Conservation (phyloP, 1,284 basidiomycete genomes). For the Sanghuangporus sanghuang region DNA sequence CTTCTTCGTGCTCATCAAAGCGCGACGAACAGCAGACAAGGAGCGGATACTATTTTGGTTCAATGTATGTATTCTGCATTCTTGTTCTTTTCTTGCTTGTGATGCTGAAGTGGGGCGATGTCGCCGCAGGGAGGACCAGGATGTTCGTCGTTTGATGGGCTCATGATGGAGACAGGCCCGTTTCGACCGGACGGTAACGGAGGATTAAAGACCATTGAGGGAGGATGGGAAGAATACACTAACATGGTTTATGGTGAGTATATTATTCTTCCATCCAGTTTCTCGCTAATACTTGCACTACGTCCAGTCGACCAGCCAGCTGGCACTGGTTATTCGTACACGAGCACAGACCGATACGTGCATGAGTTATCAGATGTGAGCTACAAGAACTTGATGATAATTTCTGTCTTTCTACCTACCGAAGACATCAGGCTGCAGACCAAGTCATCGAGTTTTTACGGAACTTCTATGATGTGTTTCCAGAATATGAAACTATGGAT, state of each 20-base stretch:
- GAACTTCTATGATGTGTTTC: constrained; percentile 89
- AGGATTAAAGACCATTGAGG: constrained; percentile 73
- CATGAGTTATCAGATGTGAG: constrained; percentile 72
- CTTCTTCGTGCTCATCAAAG: constrained; percentile 90
- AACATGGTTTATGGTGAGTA: constrained; percentile 86
- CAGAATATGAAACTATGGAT: constrained; percentile 80
- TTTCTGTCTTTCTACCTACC: background rate
- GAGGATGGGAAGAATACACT: constrained; percentile 99
- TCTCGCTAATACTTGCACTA: constrained; percentile 8
- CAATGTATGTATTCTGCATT: constrained; percentile 55
- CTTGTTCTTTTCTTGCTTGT: background rate
- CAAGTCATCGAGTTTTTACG: constrained; percentile 83
- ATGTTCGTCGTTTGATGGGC: constrained; percentile 94
- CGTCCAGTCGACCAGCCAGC: constrained; percentile 89
- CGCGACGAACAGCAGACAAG: constrained; percentile 81
- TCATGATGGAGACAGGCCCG: constrained; percentile 97
- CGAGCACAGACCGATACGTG: constrained; percentile 81
- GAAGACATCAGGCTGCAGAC: constrained; percentile 52
- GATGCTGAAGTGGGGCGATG: background rate
- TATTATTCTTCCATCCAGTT: background rate
- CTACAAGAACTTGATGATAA: background rate
- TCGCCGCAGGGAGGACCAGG: constrained; percentile 80
- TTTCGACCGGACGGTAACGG: constrained; percentile 82
- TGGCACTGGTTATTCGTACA: constrained; percentile 92
- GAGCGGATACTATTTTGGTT: constrained; percentile 95